These are phyloP conservation scores for Pythium inflatum DNA, from an alignment of 352 stramenopile genomes.

Conservation along the genomic window DNA sequence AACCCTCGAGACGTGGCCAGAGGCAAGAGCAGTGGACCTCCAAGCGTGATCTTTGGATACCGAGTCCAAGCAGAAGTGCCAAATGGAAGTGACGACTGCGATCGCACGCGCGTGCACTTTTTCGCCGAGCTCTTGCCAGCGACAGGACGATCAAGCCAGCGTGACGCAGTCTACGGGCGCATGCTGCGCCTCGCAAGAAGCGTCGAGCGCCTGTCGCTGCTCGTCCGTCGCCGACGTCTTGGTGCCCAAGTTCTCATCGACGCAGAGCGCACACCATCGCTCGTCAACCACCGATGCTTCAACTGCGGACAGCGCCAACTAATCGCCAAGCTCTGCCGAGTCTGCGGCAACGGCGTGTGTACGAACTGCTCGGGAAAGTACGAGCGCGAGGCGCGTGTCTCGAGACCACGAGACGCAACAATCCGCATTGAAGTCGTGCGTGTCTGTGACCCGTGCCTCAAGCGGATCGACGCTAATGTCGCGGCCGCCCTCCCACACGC, in stretches of 20 bases:
- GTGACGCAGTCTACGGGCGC: slow-evolving; percentile 2
- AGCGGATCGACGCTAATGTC: background rate
- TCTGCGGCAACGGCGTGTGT: slow-evolving; percentile 67
- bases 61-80: background rate
- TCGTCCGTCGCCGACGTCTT: slow-evolving; percentile 63
- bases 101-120: slow-evolving; percentile 20
- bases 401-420: background rate
- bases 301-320: slow-evolving; percentile 54
- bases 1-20: background rate
- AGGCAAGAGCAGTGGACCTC: background rate
- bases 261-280: slow-evolving; percentile 37
- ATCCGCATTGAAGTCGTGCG: slow-evolving; percentile 33
- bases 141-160: background rate
- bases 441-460: slow-evolving; percentile 51
- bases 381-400: slow-evolving; percentile 22
- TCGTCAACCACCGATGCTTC: slow-evolving; percentile 51
- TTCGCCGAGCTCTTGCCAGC: slow-evolving; percentile 17
- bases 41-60: slow-evolving; percentile 17
- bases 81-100: background rate
- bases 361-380: slow-evolving; percentile 43
- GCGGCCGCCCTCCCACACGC: too few relatives aligned
- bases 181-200: slow-evolving; percentile 13
- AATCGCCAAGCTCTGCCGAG: slow-evolving; percentile 49
- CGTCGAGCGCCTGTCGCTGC: slow-evolving; percentile 36
- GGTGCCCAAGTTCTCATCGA: slow-evolving; percentile 56